Evolutionary conservation across 306 rosid species (phyloP).

Genomic region (Medicago truncatula): DNA sequence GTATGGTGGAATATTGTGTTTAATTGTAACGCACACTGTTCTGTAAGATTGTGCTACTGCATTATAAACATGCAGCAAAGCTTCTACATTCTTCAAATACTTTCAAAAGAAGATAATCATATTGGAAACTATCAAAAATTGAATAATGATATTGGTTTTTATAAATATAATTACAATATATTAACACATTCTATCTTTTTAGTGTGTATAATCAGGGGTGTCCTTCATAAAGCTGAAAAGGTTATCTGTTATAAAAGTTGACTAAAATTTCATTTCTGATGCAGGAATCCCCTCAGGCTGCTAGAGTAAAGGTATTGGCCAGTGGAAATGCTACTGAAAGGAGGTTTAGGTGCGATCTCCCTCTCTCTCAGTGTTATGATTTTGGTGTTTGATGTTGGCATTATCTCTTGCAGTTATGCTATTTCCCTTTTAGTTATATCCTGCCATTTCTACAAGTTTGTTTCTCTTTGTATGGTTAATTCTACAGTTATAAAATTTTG

Average conservation of each 20-base stretch:
- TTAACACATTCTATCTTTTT: neutral
- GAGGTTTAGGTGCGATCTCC: slow-evolving; percentile 78
- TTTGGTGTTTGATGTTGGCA: slow-evolving; percentile 2
- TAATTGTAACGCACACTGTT: neutral
- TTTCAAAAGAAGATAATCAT: neutral
- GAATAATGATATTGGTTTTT: slow-evolving; percentile 17
- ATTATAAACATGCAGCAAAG: slow-evolving; percentile 29
- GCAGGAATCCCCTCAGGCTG: slow-evolving; percentile 99
- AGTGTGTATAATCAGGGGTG: slow-evolving; percentile 6
- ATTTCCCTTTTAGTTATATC: slow-evolving; percentile 1
- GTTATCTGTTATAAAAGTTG: slow-evolving; percentile 23
- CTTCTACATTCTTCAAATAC: neutral
- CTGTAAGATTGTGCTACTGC: slow-evolving; percentile 17
- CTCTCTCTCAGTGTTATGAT: no score
- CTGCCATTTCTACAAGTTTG: no score
- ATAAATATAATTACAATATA: neutral
- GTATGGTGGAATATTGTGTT: neutral
- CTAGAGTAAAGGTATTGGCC: slow-evolving; percentile 97
- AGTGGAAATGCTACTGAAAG: slow-evolving; percentile 98
- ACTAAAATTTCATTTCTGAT: slow-evolving; percentile 40
- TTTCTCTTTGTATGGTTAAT: neutral
- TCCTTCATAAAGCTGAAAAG: slow-evolving; percentile 7
- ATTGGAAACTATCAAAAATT: slow-evolving; percentile 10
- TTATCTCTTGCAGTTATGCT: neutral
- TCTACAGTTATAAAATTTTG: slow-evolving; percentile 9